These are phyloP conservation scores for Russula ochroleuca DNA, from an alignment of 768 basidiomycete genomes.

Conservation along the genomic window DNA sequence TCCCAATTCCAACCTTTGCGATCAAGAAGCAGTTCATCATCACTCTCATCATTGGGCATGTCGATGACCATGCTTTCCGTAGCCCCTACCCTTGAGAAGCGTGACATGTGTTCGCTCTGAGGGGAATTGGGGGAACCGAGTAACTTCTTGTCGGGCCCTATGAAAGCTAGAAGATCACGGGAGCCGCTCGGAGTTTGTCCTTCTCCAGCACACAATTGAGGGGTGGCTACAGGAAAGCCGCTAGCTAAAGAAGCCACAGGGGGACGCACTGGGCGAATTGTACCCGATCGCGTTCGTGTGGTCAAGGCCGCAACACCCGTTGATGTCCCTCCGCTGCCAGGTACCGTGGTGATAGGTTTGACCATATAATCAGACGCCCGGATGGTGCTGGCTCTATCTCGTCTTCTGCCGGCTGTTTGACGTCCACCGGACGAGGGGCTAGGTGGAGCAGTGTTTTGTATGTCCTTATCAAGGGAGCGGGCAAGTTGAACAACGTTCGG, in stretches of 20 bases:
- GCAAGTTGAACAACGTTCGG: slow-evolving; percentile 7
- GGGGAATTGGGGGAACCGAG: neutral
- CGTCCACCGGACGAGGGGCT: neutral
- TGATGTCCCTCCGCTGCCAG: neutral
- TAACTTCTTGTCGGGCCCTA: neutral
- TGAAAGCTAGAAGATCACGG: neutral
- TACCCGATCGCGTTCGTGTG: slow-evolving; percentile 28
- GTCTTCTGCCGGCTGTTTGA: slow-evolving; percentile 7
- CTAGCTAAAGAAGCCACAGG: slow-evolving; percentile 11
- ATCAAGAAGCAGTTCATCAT: slow-evolving; percentile 26
- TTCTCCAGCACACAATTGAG: slow-evolving; percentile 28
- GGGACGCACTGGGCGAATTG: slow-evolving; percentile 24
- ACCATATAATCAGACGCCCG: slow-evolving; percentile 25
- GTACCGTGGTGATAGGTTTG: neutral
- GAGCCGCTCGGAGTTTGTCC: slow-evolving; percentile 21
- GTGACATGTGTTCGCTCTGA: neutral
- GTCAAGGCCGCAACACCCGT: slow-evolving; percentile 11
- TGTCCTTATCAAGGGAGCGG: slow-evolving; percentile 22
- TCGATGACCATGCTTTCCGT: slow-evolving; percentile 12
- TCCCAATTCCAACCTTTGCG: slow-evolving; percentile 27
- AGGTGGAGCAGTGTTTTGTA: neutral
- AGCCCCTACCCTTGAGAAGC: neutral
- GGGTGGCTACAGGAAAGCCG: neutral
- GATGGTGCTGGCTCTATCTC: slow-evolving; percentile 28
- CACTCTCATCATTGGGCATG: slow-evolving; percentile 15